Conservation (phyloP, 257 asterid genomes). For the Plantago ovata region DNA sequence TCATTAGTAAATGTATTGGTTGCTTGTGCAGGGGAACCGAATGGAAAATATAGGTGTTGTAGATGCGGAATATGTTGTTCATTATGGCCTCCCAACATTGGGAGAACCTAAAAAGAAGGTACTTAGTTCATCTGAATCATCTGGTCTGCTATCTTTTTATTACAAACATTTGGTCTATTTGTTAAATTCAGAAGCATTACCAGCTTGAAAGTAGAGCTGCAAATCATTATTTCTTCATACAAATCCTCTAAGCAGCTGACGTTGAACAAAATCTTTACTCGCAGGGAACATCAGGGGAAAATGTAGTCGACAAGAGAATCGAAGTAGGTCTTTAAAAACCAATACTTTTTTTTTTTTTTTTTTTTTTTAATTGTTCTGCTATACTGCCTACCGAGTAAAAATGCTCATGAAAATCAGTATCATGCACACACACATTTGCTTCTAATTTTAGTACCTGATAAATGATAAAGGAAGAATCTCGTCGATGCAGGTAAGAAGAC, state of each 20-base stretch:
- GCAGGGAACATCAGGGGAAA: slow-evolving; percentile 32
- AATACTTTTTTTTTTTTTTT: not conserved
- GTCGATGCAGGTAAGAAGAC: slow-evolving; percentile 56
- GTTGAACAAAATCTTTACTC: slow-evolving; percentile 2
- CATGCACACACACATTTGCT: not conserved
- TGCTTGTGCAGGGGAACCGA: slow-evolving; percentile 56
- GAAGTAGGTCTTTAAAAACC: slow-evolving; percentile 40
- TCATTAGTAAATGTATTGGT: not conserved
- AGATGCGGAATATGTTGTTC: slow-evolving; percentile 78
- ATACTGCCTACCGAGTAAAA: not conserved
- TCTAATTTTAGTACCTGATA: not conserved
- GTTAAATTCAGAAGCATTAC: not conserved
- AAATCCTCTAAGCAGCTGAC: not conserved
- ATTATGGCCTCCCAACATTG: slow-evolving; percentile 79
- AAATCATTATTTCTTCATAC: not conserved
- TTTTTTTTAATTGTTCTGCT: not conserved
- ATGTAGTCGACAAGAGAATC: slow-evolving; percentile 40
- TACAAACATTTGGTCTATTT: not conserved
- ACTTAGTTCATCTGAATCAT: slow-evolving; percentile 20
- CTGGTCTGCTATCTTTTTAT: not conserved
- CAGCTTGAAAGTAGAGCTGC: not conserved
- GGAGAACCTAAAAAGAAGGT: slow-evolving; percentile 49
- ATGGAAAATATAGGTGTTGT: slow-evolving; percentile 70
- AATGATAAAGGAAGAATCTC: not conserved
- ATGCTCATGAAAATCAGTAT: not conserved